These are phyloP conservation scores for Cadophora malorum DNA, from an alignment of 2,329 filamentous ascomycete genomes.

Conservation along the genomic window DNA sequence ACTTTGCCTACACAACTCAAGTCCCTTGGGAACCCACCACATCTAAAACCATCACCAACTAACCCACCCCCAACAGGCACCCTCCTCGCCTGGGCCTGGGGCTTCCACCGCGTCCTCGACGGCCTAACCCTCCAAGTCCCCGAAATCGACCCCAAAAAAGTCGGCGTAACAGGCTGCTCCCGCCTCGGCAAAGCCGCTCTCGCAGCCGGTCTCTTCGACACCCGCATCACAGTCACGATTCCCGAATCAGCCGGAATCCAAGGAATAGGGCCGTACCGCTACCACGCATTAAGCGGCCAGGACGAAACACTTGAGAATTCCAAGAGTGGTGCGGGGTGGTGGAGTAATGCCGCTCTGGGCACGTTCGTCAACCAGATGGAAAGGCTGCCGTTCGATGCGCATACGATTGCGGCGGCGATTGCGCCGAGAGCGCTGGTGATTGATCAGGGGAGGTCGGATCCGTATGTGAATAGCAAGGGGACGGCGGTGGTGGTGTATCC, in stretches of 20 bases:
- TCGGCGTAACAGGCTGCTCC: slow-evolving; percentile 47
- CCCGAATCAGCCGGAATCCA: slow-evolving; percentile 47
- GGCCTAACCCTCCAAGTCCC: slow-evolving; percentile 47
- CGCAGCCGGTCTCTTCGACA: slow-evolving; percentile 47
- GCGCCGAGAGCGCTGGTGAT: slow-evolving; percentile 46
- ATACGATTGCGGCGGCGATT: slow-evolving; percentile 47
- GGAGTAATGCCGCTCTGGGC: slow-evolving; percentile 45
- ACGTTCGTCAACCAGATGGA: slow-evolving; percentile 45
- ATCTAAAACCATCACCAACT: neutral
- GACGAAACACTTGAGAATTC: slow-evolving; percentile 51
- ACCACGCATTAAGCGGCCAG: slow-evolving; percentile 52
- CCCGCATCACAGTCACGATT: slow-evolving; percentile 47
- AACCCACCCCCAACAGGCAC: slow-evolving; percentile 39
- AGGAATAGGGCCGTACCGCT: slow-evolving; percentile 47
- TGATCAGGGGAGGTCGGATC: slow-evolving; percentile 48
- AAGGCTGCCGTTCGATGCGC: slow-evolving; percentile 46
- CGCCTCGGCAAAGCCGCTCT: slow-evolving; percentile 47
- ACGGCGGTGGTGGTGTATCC: slow-evolving; percentile 49
- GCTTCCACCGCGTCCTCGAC: slow-evolving; percentile 48
- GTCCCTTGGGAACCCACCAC: too few relatives aligned
- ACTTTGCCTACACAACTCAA: too few relatives aligned
- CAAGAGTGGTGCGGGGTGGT: slow-evolving; percentile 47
- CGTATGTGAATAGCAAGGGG: slow-evolving; percentile 56
- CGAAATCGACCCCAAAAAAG: slow-evolving; percentile 45
- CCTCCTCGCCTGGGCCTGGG: slow-evolving; percentile 48